Conservation (phyloP, 78 protist genomes). For the Polysphondylium violaceum region DNA sequence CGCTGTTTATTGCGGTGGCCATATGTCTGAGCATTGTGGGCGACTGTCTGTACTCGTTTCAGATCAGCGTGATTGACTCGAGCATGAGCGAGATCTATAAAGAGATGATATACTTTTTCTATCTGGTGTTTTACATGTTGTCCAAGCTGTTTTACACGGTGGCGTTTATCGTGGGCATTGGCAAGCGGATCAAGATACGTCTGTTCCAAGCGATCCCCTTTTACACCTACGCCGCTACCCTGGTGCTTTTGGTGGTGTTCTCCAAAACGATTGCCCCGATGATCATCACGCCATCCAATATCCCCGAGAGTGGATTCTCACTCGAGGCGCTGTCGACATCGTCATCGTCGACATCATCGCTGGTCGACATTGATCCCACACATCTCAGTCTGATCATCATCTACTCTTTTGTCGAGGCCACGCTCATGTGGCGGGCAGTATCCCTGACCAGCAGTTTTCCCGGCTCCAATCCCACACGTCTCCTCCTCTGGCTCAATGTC, state of each 20-base stretch:
- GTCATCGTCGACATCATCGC: background rate
- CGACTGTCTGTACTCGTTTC: slow-evolving; percentile 32
- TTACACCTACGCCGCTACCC: slow-evolving; percentile 27
- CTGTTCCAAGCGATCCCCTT: slow-evolving; percentile 61
- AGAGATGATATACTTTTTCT: slow-evolving; percentile 21
- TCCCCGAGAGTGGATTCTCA: no score
- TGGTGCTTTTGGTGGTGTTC: slow-evolving; percentile 41
- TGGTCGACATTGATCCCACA: slow-evolving; percentile 18
- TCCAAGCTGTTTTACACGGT: slow-evolving; percentile 38
- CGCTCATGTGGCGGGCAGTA: slow-evolving; percentile 62
- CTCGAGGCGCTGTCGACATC: background rate
- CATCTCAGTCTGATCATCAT: slow-evolving; percentile 24
- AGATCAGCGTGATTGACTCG: background rate
- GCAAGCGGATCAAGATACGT: slow-evolving; percentile 39
- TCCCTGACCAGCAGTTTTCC: slow-evolving; percentile 38
- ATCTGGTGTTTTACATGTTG: slow-evolving; percentile 22
- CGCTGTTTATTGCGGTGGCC: slow-evolving; percentile 26
- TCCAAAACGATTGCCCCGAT: slow-evolving; percentile 54
- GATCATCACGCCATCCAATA: background rate
- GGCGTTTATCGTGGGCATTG: slow-evolving; percentile 66
- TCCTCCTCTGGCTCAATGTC: slow-evolving; percentile 19
- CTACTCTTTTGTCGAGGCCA: slow-evolving; percentile 49
- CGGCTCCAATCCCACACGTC: slow-evolving; percentile 30
- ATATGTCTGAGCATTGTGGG: slow-evolving; percentile 17
- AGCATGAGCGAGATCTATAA: background rate